Evolutionary conservation across 2,329 filamentous ascomycete genomes (phyloP).

Genomic region (Fusarium floridanum): DNA sequence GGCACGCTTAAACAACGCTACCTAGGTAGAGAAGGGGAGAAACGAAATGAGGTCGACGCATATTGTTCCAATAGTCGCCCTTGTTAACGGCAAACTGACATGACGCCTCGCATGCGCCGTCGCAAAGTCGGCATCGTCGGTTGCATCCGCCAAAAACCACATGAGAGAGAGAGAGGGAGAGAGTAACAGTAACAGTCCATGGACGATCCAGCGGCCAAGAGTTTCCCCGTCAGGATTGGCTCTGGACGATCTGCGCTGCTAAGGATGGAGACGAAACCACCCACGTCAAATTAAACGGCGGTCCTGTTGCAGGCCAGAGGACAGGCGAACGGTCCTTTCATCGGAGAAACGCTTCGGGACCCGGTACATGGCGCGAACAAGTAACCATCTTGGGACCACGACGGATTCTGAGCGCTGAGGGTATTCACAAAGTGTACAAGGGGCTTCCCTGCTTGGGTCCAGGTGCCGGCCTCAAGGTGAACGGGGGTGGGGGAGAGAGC

Average conservation of each 20-base stretch:
- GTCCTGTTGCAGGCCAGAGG: slow-evolving; percentile 26
- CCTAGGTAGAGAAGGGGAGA: slow-evolving; percentile 2
- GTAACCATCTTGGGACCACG: slow-evolving; percentile 11
- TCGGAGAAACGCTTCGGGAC: slow-evolving; percentile 13
- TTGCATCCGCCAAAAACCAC: slow-evolving; percentile 10
- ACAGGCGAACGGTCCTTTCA: slow-evolving; percentile 35
- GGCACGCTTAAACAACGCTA: neutral
- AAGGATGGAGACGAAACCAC: slow-evolving; percentile 36
- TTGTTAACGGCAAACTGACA: slow-evolving; percentile 8
- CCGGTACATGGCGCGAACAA: slow-evolving; percentile 9
- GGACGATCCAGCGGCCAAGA: slow-evolving; percentile 8
- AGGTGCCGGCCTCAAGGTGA: slow-evolving; percentile 8
- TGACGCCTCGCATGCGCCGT: neutral
- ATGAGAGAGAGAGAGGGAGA: neutral
- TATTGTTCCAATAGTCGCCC: neutral
- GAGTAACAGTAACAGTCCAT: neutral
- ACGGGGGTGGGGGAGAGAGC: neutral
- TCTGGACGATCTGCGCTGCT: slow-evolving; percentile 36
- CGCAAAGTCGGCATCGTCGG: neutral
- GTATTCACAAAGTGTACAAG: slow-evolving; percentile 30
- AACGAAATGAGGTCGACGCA: neutral
- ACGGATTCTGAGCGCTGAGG: slow-evolving; percentile 22
- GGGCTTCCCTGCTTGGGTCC: slow-evolving; percentile 24
- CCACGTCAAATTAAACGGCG: slow-evolving; percentile 26
- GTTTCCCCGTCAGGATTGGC: slow-evolving; percentile 21